Base-by-base conservation (phyloP, 345 rosid genomes). In the Citrus medica region DNA sequence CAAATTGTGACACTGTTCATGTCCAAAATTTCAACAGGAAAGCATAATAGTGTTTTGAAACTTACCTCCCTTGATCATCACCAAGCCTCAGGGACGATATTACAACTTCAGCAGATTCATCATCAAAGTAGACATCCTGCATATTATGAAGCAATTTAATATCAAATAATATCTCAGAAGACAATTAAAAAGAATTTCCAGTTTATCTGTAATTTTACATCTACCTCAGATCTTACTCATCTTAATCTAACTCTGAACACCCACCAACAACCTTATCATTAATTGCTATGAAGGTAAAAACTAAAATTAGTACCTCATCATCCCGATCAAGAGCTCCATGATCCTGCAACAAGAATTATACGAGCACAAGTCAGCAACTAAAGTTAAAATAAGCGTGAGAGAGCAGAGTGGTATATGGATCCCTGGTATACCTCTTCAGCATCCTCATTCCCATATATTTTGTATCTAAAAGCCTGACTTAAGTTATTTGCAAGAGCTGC, bases 1-100 rank as follows among this genome's bases (percentile, higher is more conserved):
- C 65, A 37, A 59, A 33, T 59, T 24, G 35, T 17, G 33, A 59
- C 63, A 46, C 65, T 1, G 10, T 19, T 64, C 10, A 48, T 64
- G 27, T 5, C 32, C 24, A 32, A 19, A 64, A 28, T 75, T 53
- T 46, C 69, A 42, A 22, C 28, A 46, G 13, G 22, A 71, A 71
- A 32, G 30, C 42, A 32, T 32, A 71, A 32, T 40, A 62, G 30
- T 56, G 17, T 40, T 25, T 53, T 48, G 32, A 78, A 63, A 77
- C 90, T 79, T 76, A 92, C 99, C 97, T 94, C 67, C 93, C 95
- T 84, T 92, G 99, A 79, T 94, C 95, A 87, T 92, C 98, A 75
- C 99, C 97, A 32, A 96, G 97, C 86, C 98, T 84, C 85, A 96
- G 78, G 67, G 99, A 94, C 77, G 99, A 94, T 84, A 96, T 90